Conservation (phyloP, 1,284 basidiomycete genomes). For the Hemileia vastatrix region DNA sequence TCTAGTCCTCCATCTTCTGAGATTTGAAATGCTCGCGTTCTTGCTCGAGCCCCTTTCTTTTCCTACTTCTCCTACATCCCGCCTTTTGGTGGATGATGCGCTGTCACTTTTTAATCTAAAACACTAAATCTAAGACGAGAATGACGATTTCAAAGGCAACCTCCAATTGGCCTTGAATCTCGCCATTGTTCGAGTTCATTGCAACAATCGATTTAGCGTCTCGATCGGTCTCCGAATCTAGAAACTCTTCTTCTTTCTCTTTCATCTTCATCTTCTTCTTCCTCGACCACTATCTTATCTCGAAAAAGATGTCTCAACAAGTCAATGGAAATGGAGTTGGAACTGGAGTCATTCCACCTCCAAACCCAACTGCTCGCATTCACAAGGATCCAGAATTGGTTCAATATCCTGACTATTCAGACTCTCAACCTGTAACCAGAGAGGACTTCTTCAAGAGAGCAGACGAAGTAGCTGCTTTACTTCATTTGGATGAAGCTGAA, state of each 20-base stretch:
- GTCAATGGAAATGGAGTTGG: neutral
- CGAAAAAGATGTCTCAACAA: conserved; percentile 1
- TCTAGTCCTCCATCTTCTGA: too few relatives aligned
- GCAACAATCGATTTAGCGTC: too few relatives aligned
- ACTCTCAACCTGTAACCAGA: conserved; percentile 29
- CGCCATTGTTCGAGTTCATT: too few relatives aligned
- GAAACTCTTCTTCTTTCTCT: conserved; percentile 21
- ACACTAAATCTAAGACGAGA: too few relatives aligned
- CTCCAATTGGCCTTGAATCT: too few relatives aligned
- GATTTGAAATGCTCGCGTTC: too few relatives aligned
- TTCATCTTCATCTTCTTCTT: too few relatives aligned
- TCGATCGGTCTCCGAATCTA: neutral
- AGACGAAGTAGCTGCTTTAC: conserved; percentile 36
- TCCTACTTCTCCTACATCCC: too few relatives aligned
- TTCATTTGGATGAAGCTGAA: conserved; percentile 37
- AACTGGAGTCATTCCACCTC: neutral
- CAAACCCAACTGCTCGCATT: conserved; percentile 31
- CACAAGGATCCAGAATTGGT: conserved; percentile 36
- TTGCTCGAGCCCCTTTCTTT: too few relatives aligned
- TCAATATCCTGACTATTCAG: conserved; percentile 33
- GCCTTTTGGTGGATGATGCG: too few relatives aligned
- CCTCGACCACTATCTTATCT: conserved; percentile 22
- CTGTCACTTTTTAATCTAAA: too few relatives aligned
- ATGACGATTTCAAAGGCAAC: too few relatives aligned
- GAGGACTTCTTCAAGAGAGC: conserved; percentile 36